phyloP scores from a whole-genome alignment of 257 asterid species.

The Ehretia macrophylla region DNA sequence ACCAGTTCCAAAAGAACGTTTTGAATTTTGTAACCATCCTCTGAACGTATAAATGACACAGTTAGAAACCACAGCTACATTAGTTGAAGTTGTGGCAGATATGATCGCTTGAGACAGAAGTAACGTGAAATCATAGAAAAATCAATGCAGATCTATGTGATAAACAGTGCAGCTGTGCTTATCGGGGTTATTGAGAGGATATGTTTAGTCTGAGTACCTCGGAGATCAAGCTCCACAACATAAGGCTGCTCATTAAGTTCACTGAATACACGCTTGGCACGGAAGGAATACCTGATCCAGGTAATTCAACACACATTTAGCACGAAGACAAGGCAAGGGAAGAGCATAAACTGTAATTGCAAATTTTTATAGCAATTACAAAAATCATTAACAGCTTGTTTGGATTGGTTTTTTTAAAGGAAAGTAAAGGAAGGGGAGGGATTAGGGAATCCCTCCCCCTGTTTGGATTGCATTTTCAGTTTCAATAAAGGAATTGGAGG shows the following conservation, averaged over 20 bases:
- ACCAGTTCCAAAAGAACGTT: conserved; percentile 68
- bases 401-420: too few relatives aligned
- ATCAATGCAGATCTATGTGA: too few relatives aligned
- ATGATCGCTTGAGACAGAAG: background rate
- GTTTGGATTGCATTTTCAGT: too few relatives aligned
- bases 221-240: conserved; percentile 97
- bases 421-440: too few relatives aligned
- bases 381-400: too few relatives aligned
- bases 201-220: conserved; percentile 40
- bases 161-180: background rate
- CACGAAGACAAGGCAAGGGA: background rate
- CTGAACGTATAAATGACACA: conserved; percentile 32
- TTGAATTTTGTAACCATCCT: conserved; percentile 79
- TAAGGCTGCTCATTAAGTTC: conserved; percentile 74
- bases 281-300: conserved; percentile 56
- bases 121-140: background rate
- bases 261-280: conserved; percentile 62
- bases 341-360: background rate
- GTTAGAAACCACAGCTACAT: conserved; percentile 8
- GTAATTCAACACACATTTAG: conserved; percentile 15
- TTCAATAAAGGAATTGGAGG: too few relatives aligned
- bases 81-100: background rate
- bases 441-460: too few relatives aligned
- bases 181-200: background rate
- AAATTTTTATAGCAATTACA: too few relatives aligned